Base-by-base conservation (phyloP, 495 filamentous ascomycete genomes). In the Acidomyces sp. region DNA sequence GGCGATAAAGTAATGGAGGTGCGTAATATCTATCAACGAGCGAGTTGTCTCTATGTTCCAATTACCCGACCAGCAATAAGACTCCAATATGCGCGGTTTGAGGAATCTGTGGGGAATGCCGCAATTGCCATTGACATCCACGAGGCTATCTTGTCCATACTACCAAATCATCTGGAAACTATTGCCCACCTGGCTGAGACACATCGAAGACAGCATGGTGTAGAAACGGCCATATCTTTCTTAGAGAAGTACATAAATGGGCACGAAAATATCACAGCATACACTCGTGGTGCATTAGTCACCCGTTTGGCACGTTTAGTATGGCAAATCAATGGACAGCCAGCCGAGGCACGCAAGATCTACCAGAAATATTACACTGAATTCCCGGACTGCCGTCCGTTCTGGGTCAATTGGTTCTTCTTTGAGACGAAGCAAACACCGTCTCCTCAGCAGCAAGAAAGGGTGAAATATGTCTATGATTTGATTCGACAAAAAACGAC, bases 391-490 rank as follows among this genome's bases (percentile, higher is more conserved):
- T 92, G 84, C 53, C 71, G 74, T n/a, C 69, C 78, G 17, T 99
- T 99, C 72, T 96, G 87, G 88, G 69, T 75, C 41, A 82, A 77
- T 56, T 99, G 83, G 61, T 70, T 96, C 9, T 64, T 76, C 37
- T 94, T 99, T 48, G 90, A 99, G 65, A 66, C 93, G 28, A 77
- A 82, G 26, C 92, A 95, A 54, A 81, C 85, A 6, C 85, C 82
- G 2, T 80, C 66, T 41, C 59, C 65, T 0, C 70, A 69, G 24
- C 13, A 26, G 26, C 71, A 70, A 1, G 69, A 74, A 36, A 75
- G 77, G 17, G 78, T 96, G 55, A 83, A 83, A 57, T 67, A 76
- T 26, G 81, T 99, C n/a, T 68, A 82, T 48, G 69, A 82, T 26
- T 77, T 87, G 47, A 69, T 95, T 42, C 72, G 79, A 16, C 66